phyloP scores from a whole-genome alignment of 73 alveolate species.

The Blepharisma stoltei region DNA sequence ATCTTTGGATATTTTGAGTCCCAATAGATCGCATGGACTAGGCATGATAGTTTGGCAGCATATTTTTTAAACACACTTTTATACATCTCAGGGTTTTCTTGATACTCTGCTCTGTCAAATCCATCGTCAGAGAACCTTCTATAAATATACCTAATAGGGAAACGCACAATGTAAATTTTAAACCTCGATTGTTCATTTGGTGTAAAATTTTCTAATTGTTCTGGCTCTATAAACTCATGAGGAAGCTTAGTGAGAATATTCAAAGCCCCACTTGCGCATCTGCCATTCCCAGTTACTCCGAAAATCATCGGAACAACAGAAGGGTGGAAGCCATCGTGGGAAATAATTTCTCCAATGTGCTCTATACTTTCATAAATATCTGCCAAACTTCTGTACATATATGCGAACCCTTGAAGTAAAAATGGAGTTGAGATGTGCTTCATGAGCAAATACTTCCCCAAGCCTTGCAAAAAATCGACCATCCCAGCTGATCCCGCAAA shows the following conservation, averaged over 20 bases:
- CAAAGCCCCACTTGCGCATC: conserved; percentile 25
- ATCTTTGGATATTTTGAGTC: conserved; percentile 76
- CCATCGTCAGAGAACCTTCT: not conserved
- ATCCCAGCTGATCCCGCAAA: conserved; percentile 88
- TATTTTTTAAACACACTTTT: conserved; percentile 51
- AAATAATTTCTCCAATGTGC: conserved; percentile 7
- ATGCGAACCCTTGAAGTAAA: conserved; percentile 17
- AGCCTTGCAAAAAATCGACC: conserved; percentile 65
- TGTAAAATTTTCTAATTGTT: not conserved
- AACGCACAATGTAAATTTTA: conserved; percentile 9
- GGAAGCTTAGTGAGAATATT: not conserved
- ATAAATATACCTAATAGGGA: not conserved
- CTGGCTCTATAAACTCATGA: conserved; percentile 25
- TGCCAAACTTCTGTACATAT: conserved; percentile 17
- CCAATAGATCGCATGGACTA: conserved; percentile 79
- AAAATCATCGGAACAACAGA: conserved; percentile 20
- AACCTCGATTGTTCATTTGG: not conserved
- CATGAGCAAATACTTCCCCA: conserved; percentile 28
- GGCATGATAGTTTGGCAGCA: conserved; percentile 53
- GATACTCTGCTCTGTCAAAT: conserved; percentile 69
- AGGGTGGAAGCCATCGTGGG: conserved; percentile 17
- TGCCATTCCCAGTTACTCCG: conserved; percentile 28
- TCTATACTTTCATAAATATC: not conserved
- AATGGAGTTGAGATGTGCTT: conserved; percentile 28
- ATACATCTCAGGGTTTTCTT: conserved; percentile 66